phyloP scores from a whole-genome alignment of 2,329 filamentous ascomycete species.

The Fusarium odoratissimum region DNA sequence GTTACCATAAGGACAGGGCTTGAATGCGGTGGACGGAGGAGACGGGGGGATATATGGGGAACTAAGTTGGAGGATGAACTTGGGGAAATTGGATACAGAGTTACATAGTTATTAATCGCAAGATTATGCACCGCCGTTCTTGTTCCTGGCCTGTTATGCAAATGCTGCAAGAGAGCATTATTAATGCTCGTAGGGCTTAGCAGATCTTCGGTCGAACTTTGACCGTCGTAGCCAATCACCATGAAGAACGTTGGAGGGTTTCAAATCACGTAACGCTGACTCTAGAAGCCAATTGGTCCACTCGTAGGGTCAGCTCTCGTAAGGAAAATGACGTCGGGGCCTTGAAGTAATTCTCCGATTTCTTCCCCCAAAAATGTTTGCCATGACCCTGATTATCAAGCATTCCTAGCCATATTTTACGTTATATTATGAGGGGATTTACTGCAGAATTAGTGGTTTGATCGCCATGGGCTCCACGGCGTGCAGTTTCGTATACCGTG shows the following conservation, averaged over 20 bases:
- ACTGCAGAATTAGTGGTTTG: neutral
- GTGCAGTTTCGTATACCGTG: neutral
- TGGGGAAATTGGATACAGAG: neutral
- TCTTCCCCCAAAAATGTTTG: neutral
- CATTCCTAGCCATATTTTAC: neutral
- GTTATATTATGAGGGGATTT: rapidly evolving
- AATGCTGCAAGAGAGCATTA: neutral
- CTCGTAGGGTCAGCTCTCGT: neutral
- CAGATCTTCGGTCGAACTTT: neutral
- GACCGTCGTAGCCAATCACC: neutral
- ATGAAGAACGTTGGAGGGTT: rapidly evolving
- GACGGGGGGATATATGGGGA: no score
- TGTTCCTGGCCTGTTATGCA: no score
- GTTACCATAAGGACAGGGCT: constrained; percentile 18
- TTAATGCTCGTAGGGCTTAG: neutral
- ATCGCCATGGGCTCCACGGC: neutral
- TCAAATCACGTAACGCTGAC: rapidly evolving
- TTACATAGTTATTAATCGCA: neutral
- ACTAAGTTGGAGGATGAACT: rapidly evolving
- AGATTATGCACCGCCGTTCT: rapidly evolving
- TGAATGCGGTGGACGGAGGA: neutral
- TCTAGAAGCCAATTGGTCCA: neutral
- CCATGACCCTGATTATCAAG: neutral
- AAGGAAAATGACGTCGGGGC: neutral
- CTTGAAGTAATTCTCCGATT: neutral